Conservation (phyloP, 2,329 filamentous ascomycete genomes). For the Arthrobotrys iridis region DNA sequence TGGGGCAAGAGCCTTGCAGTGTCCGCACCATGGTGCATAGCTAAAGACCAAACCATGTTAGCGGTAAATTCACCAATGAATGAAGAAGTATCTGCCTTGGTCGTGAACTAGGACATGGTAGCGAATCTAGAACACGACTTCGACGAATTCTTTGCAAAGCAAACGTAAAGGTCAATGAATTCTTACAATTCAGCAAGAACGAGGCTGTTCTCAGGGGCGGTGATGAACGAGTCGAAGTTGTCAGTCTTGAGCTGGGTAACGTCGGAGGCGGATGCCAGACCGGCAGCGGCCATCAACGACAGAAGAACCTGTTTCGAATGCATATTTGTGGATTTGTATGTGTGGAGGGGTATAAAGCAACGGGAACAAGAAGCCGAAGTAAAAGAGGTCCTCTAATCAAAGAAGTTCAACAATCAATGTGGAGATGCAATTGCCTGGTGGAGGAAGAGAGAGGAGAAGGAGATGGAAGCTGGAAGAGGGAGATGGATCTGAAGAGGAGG, state of each 20-base stretch:
- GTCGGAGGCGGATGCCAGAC: constrained; percentile 76
- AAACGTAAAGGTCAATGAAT: background rate
- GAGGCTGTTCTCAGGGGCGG: constrained; percentile 82
- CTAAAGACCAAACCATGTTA: constrained; percentile 65
- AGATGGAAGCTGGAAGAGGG: constrained; percentile 28
- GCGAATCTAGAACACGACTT: background rate
- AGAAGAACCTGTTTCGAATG: constrained; percentile 39
- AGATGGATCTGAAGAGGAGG: constrained; percentile 16
- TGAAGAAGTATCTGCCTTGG: background rate
- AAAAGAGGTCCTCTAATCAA: constrained; percentile 21
- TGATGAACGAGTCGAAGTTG: constrained; percentile 86
- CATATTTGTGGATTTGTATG: constrained; percentile 40
- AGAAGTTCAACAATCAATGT: constrained; percentile 22
- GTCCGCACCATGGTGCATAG: constrained; percentile 87
- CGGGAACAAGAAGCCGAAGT: constrained; percentile 1
- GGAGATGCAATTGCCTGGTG: constrained; percentile 23
- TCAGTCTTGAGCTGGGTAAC: constrained; percentile 86
- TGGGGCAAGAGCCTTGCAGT: constrained; percentile 86
- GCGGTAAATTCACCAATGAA: too few relatives aligned
- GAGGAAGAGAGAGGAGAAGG: constrained; percentile 22
- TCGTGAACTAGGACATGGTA: background rate
- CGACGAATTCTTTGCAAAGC: background rate
- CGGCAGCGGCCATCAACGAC: constrained; percentile 65
- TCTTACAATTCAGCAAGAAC: constrained; percentile 91
- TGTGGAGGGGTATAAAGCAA: constrained; percentile 5